phyloP scores from a whole-genome alignment of 2,329 filamentous ascomycete genomes.

The Lachnellula hyalina region DNA sequence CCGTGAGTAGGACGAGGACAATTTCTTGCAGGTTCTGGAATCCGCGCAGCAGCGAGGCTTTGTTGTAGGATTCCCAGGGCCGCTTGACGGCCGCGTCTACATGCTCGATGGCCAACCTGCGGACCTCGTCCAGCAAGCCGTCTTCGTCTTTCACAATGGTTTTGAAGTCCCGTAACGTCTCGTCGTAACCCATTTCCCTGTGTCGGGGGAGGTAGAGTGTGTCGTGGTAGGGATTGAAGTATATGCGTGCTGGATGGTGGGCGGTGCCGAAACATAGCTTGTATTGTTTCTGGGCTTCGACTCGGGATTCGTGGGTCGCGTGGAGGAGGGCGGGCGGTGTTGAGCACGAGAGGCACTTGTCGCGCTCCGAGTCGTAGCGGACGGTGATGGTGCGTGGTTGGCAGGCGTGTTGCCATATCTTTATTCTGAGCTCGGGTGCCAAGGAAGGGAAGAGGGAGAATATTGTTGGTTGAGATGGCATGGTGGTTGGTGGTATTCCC shows the following conservation, averaged over 20 bases:
- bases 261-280: constrained; percentile 29
- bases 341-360: constrained; percentile 36
- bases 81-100: constrained; percentile 39
- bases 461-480: constrained; percentile 7
- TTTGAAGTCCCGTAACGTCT: constrained; percentile 37
- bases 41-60: constrained; percentile 40
- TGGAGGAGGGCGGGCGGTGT: constrained; percentile 38
- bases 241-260: constrained; percentile 4
- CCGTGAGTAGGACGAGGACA: constrained; percentile 17
- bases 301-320: constrained; percentile 38
- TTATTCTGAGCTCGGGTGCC: constrained; percentile 26
- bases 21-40: constrained; percentile 33
- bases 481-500: neutral
- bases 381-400: constrained; percentile 22
- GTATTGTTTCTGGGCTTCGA: constrained; percentile 37
- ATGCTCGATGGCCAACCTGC: constrained; percentile 42
- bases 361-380: constrained; percentile 33
- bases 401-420: constrained; percentile 26
- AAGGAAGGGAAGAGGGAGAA: constrained; percentile 26
- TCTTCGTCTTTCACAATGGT: constrained; percentile 29
- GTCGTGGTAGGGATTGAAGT: constrained; percentile 18
- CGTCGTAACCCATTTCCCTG: constrained; percentile 31
- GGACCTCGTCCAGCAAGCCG: constrained; percentile 32
- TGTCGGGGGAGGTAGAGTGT: constrained; percentile 32
- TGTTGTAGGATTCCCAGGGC: constrained; percentile 48